Conservation (phyloP, 495 filamentous ascomycete genomes). For the Penicillium lividum region DNA sequence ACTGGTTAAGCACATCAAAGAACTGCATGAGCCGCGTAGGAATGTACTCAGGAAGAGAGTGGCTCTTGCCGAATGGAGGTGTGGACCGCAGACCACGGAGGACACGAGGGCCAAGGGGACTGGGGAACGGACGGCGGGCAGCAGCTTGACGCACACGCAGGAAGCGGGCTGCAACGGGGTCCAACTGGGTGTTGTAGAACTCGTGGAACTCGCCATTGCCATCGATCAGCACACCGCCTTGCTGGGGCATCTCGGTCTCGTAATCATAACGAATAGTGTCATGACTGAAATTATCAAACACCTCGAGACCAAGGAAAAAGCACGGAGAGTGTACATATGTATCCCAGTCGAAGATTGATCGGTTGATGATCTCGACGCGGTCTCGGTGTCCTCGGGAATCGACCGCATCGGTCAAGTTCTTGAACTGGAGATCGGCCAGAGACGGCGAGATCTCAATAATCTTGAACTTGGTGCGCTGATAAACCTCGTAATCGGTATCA, state of each 20-base stretch:
- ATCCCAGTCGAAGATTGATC: constrained; percentile 93
- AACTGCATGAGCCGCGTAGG: constrained; percentile 95
- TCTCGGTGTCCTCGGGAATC: constrained; percentile 70
- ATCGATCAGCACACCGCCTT: constrained; percentile 86
- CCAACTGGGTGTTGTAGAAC: constrained; percentile 77
- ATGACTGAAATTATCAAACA: constrained; percentile 98
- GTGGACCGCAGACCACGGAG: constrained; percentile 58
- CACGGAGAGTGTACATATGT: constrained; percentile 82
- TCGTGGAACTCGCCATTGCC: constrained; percentile 87
- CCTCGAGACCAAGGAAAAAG: constrained; percentile 98
- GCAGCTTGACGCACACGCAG: constrained; percentile 72
- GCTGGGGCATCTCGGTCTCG: constrained; percentile 70
- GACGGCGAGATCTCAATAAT: constrained; percentile 91
- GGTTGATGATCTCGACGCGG: constrained; percentile 91
- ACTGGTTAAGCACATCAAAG: constrained; percentile 81
- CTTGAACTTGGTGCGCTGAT: constrained; percentile 88
- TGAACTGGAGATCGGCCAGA: constrained; percentile 74
- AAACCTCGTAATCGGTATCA: constrained; percentile 83
- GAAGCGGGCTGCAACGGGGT: constrained; percentile 81
- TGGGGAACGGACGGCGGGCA: constrained; percentile 54
- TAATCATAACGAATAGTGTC: constrained; percentile 88
- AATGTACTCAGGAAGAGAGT: constrained; percentile 84
- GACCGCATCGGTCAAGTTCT: constrained; percentile 64
- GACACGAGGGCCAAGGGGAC: constrained; percentile 55
- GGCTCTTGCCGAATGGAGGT: constrained; percentile 68